phyloP scores from a whole-genome alignment of 2,329 filamentous ascomycete species.

The Colletotrichum spinosum region DNA sequence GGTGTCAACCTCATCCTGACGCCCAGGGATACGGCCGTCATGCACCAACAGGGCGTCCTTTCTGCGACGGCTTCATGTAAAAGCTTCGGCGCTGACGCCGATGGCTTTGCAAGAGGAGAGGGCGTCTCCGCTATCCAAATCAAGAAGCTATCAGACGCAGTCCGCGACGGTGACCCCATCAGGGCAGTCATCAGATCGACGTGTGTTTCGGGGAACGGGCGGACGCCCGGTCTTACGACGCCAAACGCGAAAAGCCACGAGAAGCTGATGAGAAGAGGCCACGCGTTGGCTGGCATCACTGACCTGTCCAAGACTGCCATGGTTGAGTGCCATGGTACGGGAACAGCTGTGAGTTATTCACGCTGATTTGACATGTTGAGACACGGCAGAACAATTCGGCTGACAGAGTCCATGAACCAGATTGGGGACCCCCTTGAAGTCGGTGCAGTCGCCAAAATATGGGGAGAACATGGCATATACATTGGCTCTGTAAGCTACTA shows the following conservation, averaged over 20 bases:
- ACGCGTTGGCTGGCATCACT: constrained; percentile 44
- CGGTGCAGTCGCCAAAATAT: constrained; percentile 46
- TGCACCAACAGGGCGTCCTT: constrained; percentile 51
- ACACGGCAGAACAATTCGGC: not conserved
- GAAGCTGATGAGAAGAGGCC: constrained; percentile 50
- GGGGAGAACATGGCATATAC: constrained; percentile 41
- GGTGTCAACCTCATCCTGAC: constrained; percentile 51
- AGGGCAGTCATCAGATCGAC: constrained; percentile 53
- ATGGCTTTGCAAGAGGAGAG: constrained; percentile 65
- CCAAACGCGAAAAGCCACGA: constrained; percentile 51
- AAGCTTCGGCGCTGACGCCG: constrained; percentile 56
- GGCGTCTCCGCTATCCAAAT: constrained; percentile 57
- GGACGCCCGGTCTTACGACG: constrained; percentile 51
- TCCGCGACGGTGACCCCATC: constrained; percentile 59
- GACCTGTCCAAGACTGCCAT: constrained; percentile 45
- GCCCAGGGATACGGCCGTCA: constrained; percentile 44
- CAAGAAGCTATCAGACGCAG: constrained; percentile 58
- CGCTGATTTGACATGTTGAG: not conserved
- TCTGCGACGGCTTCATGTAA: constrained; percentile 47
- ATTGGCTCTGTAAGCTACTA: constrained; percentile 41
- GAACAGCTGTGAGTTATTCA: constrained; percentile 50
- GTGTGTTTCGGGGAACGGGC: constrained; percentile 55
- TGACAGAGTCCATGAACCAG: not conserved
- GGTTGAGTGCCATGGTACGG: constrained; percentile 55
- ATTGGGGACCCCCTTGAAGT: constrained; percentile 63